A percentile compares a stretch with the other conserved stretches of the same genome.
Conservation (phyloP, 108 stramenopile species). For the Cyclotella atomus region DNA sequence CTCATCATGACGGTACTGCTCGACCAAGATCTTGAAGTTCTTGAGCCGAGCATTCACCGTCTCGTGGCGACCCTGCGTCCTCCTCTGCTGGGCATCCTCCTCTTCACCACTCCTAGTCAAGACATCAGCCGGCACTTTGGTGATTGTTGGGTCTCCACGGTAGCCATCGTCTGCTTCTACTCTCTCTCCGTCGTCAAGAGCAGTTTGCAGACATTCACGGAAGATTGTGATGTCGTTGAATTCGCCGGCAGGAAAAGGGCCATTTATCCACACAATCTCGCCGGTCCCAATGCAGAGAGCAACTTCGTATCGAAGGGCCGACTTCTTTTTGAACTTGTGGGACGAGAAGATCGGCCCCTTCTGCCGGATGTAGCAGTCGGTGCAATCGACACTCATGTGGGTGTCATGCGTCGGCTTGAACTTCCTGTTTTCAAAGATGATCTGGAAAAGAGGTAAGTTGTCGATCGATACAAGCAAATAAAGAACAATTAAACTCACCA, state of each 20-base stretch:
- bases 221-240: slow-evolving; percentile 40
- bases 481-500: too few relatives aligned
- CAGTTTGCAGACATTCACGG: background rate
- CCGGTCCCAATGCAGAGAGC: slow-evolving; percentile 32
- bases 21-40: slow-evolving; percentile 10
- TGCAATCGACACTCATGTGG: too few relatives aligned
- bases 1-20: slow-evolving; percentile 5
- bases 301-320: slow-evolving; percentile 41
- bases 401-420: too few relatives aligned
- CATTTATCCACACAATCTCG: slow-evolving; percentile 39
- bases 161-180: slow-evolving; percentile 38
- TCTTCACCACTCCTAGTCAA: background rate
- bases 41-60: slow-evolving; percentile 49
- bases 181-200: slow-evolving; percentile 24
- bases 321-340: too few relatives aligned
- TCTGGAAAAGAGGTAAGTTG: too few relatives aligned
- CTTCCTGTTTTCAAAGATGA: too few relatives aligned
- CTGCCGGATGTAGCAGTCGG: too few relatives aligned
- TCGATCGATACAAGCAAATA: too few relatives aligned
- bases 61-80: slow-evolving; percentile 40
- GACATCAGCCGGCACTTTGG: background rate
- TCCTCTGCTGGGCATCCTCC: background rate
- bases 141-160: slow-evolving; percentile 11
- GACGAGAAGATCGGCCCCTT: too few relatives aligned
- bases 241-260: slow-evolving; percentile 28